Evolutionary conservation across 2,329 filamentous ascomycete species (phyloP).

Genomic region (Apiospora koreana): DNA sequence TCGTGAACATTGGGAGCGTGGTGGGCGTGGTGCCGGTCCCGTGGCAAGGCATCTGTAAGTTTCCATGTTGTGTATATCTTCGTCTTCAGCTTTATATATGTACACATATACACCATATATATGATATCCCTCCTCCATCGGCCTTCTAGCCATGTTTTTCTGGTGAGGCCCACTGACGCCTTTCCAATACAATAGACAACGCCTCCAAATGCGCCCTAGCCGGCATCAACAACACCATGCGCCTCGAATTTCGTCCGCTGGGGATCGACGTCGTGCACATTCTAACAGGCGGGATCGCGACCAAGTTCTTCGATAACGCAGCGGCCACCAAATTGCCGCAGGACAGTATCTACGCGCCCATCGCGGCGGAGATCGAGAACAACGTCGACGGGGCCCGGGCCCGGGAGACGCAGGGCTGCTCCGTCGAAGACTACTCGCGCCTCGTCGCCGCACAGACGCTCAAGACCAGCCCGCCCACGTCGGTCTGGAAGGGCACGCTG

Average conservation of each 20-base stretch:
- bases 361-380: constrained; percentile 17
- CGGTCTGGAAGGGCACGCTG: constrained; percentile 19
- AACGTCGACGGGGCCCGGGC: constrained; percentile 16
- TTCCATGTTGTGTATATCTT: too few relatives aligned
- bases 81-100: neutral
- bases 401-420: constrained; percentile 15
- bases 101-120: neutral
- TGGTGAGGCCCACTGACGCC: neutral
- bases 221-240: constrained; percentile 39
- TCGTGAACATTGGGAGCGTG: constrained; percentile 44
- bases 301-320: constrained; percentile 28
- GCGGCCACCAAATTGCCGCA: constrained; percentile 12
- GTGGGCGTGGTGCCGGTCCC: constrained; percentile 31
- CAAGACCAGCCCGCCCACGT: constrained; percentile 15
- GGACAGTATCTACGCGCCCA: constrained; percentile 18
- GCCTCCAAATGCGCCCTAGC: constrained; percentile 44
- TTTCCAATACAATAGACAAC: constrained; percentile 30
- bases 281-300: constrained; percentile 34
- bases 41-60: constrained; percentile 36
- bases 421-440: constrained; percentile 17
- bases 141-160: neutral
- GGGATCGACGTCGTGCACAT: constrained; percentile 35
- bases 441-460: constrained; percentile 19
- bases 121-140: neutral
- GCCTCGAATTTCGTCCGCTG: constrained; percentile 40